These are phyloP conservation scores for Pseudocercospora macadamiae DNA, from an alignment of 2,329 filamentous ascomycete species.

Conservation along the genomic window DNA sequence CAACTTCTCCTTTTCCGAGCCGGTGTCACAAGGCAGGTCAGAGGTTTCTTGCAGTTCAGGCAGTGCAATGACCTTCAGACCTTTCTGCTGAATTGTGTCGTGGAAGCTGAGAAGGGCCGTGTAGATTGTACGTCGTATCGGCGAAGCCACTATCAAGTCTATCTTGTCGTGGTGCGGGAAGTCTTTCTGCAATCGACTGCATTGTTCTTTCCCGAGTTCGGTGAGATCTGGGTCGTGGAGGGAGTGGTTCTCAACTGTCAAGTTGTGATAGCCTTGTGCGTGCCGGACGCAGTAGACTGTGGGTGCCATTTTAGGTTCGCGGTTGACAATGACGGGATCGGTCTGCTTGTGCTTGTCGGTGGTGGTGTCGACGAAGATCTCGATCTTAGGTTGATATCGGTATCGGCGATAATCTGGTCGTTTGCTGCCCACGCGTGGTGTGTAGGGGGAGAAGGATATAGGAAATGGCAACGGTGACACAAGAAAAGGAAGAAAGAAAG, in stretches of 20 bases:
- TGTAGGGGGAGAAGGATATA: not conserved
- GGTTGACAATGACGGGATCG: not conserved
- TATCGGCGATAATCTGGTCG: not conserved
- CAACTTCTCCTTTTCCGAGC: constrained; percentile 61
- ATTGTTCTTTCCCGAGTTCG: constrained; percentile 74
- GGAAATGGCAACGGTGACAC: not conserved
- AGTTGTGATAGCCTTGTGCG: constrained; percentile 78
- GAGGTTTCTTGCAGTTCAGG: constrained; percentile 80
- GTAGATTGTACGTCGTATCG: constrained; percentile 77
- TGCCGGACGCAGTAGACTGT: constrained; percentile 70
- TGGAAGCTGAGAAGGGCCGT: constrained; percentile 74
- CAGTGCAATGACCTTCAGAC: constrained; percentile 63
- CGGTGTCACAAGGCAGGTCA: constrained; percentile 74
- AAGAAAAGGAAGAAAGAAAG: not conserved
- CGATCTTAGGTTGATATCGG: not conserved
- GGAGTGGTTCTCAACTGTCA: constrained; percentile 67
- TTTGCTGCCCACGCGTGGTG: not conserved
- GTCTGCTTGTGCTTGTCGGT: too few relatives aligned
- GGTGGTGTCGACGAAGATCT: too few relatives aligned
- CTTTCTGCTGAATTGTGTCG: constrained; percentile 51
- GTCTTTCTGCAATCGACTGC: constrained; percentile 59
- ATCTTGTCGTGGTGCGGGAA: constrained; percentile 70
- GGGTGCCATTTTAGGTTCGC: constrained; percentile 35
- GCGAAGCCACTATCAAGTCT: constrained; percentile 75
- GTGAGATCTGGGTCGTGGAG: constrained; percentile 81